Percentiles rank a stretch among this genome's conserved stretches.
Conservation (phyloP, 2,329 filamentous ascomycete genomes). For the Gremmenia infestans region DNA sequence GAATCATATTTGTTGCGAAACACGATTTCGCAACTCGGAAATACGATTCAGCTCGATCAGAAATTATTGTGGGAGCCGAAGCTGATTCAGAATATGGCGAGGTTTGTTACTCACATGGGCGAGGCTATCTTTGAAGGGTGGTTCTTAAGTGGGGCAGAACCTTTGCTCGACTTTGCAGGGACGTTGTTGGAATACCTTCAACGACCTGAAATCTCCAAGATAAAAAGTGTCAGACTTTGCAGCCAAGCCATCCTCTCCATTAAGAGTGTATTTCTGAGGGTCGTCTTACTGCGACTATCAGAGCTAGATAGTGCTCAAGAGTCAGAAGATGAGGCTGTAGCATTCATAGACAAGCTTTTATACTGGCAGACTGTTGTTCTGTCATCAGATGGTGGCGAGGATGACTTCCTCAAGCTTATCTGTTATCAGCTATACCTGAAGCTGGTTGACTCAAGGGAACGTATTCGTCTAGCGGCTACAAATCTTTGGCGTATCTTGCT, state of each 20-base stretch:
- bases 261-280: conserved; percentile 69
- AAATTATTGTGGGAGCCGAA: conserved; percentile 73
- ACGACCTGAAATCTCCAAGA: conserved; percentile 69
- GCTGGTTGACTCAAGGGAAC: conserved; percentile 63
- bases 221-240: conserved; percentile 90
- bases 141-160: conserved; percentile 85
- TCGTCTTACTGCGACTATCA: conserved; percentile 76
- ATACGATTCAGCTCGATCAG: conserved; percentile 65
- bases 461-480: conserved; percentile 70
- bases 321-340: conserved; percentile 56
- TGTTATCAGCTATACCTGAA: conserved; percentile 93
- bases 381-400: conserved; percentile 68
- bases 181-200: conserved; percentile 84
- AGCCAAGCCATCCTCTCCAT: conserved; percentile 75
- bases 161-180: conserved; percentile 80
- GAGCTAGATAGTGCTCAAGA: conserved; percentile 67
- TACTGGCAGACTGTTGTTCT: conserved; percentile 96
- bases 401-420: conserved; percentile 77
- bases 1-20: conserved; percentile 82
- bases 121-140: conserved; percentile 95
- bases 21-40: conserved; percentile 66
- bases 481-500: conserved; percentile 88
- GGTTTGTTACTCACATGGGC: conserved; percentile 73
- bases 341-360: conserved; percentile 77
- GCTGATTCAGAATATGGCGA: conserved; percentile 78